Evolutionary conservation across 2,329 filamentous ascomycete species (phyloP).

Genomic region (Aspergillus arachidicola): DNA sequence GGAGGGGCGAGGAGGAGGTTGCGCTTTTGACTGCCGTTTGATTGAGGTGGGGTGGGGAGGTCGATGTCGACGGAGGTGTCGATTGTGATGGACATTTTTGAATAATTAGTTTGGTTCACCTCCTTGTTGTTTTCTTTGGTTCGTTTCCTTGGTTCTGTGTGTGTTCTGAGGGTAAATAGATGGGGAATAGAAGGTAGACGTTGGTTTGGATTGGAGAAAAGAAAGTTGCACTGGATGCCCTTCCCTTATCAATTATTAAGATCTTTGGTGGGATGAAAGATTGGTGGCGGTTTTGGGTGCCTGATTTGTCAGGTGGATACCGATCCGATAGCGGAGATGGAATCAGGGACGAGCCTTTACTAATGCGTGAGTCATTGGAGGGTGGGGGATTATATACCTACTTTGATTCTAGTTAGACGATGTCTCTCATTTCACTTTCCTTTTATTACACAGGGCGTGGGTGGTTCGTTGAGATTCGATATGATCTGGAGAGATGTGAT

Average conservation of each 20-base stretch:
- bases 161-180: background rate
- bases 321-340: background rate
- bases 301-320: slow-evolving; percentile 3
- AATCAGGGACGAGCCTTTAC: background rate
- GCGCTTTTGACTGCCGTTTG: slow-evolving; percentile 39
- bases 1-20: slow-evolving; percentile 88
- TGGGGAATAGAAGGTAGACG: background rate
- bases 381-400: background rate
- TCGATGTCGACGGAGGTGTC: slow-evolving; percentile 36
- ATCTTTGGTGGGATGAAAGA: background rate
- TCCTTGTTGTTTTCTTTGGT: background rate
- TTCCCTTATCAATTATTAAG: slow-evolving; percentile 3
- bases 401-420: background rate
- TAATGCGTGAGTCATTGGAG: background rate
- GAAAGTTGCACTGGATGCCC: background rate
- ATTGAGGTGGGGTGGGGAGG: slow-evolving; percentile 3
- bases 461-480: background rate
- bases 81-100: slow-evolving; percentile 11
- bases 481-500: background rate
- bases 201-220: background rate
- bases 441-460: background rate
- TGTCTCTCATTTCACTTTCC: background rate
- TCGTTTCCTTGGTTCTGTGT: background rate
- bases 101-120: background rate
- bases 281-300: background rate